phyloP scores from a whole-genome alignment of 2,329 filamentous ascomycete species.

The Colletotrichum cordylinicola region DNA sequence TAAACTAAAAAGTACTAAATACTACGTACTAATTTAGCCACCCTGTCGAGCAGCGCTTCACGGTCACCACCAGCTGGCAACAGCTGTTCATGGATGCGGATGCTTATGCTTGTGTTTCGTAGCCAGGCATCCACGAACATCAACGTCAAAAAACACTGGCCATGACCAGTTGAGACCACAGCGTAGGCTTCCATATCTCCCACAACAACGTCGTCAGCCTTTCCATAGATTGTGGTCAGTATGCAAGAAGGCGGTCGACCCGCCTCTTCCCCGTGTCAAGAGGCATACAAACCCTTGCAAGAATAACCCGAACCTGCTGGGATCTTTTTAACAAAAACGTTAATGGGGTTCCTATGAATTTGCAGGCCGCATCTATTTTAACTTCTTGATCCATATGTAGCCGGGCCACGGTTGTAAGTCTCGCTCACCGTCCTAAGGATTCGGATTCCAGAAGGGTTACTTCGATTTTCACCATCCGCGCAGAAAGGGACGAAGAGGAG shows the following conservation, averaged over 20 bases:
- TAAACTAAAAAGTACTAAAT: too few relatives aligned
- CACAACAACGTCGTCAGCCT: background rate
- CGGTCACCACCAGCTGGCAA: background rate
- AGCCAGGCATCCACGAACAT: background rate
- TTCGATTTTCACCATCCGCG: background rate
- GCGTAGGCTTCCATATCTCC: background rate
- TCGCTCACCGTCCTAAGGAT: background rate
- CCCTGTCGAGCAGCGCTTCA: background rate
- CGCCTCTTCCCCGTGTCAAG: background rate
- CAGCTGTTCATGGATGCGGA: background rate
- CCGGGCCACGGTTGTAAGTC: background rate
- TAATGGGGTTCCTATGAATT: background rate
- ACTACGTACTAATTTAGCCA: too few relatives aligned
- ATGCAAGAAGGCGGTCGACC: background rate
- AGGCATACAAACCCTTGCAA: background rate
- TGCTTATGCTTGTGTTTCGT: background rate
- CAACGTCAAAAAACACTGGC: background rate
- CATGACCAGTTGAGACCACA: background rate
- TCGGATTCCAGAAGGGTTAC: background rate
- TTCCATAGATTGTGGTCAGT: background rate
- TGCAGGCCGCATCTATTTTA: background rate
- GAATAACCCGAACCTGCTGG: background rate
- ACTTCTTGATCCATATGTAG: background rate
- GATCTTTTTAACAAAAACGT: background rate
- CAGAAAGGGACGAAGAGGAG: background rate